Evolutionary conservation across 495 filamentous ascomycete species (phyloP).

Genomic region (Annulohypoxylon stygium): DNA sequence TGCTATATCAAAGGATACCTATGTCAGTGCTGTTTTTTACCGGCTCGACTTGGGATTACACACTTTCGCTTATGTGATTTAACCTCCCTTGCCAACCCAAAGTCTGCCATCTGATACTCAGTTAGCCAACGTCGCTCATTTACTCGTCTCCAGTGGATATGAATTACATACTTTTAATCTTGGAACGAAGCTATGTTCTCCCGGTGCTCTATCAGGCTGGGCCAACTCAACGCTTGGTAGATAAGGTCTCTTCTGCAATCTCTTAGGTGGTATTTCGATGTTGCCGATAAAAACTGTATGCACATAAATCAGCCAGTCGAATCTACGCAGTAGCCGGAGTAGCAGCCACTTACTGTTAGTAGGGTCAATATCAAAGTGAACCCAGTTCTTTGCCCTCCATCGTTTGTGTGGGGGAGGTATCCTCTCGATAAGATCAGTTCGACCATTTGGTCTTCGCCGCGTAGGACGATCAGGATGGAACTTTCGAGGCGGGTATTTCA

Average conservation of each 20-base stretch:
- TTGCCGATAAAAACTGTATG: conserved; percentile 32
- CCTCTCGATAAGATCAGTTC: conserved; percentile 23
- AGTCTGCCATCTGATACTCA: conserved; percentile 36
- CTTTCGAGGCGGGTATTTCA: conserved; percentile 44
- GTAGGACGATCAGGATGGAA: conserved; percentile 30
- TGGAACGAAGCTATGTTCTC: conserved; percentile 28
- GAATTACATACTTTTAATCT: conserved; percentile 21
- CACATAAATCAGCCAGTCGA: not conserved
- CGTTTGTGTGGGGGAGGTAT: conserved; percentile 18
- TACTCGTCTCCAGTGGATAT: not conserved
- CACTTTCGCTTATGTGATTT: conserved; percentile 37
- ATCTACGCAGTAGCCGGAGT: not conserved
- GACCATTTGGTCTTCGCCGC: not conserved
- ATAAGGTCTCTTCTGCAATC: not conserved
- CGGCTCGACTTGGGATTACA: not conserved
- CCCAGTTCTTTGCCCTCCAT: conserved; percentile 34
- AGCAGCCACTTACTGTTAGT: conserved; percentile 27
- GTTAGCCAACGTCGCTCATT: conserved; percentile 9
- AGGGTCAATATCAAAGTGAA: conserved; percentile 45
- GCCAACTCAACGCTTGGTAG: not conserved
- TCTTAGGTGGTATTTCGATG: not conserved
- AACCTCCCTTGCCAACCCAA: conserved; percentile 17
- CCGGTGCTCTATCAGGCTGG: not conserved
- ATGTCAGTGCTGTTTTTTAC: conserved; percentile 5
- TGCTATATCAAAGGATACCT: not conserved